Base-by-base conservation (phyloP, 2,329 filamentous ascomycete species). In the Alternaria conjuncta region DNA sequence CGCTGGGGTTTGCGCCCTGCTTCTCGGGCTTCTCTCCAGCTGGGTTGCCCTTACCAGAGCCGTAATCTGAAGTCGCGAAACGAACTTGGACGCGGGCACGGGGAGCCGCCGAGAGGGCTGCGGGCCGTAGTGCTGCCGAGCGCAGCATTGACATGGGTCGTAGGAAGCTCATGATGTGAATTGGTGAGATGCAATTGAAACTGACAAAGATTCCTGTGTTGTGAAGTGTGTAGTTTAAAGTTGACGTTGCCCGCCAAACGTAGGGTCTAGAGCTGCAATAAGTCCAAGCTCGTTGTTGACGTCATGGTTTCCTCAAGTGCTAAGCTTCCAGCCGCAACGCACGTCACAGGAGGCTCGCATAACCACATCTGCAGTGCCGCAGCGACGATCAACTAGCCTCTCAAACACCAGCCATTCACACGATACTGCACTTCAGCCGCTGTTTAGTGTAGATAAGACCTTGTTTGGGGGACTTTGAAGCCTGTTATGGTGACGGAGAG, bases 11-110 rank as follows among this genome's bases (percentile, higher is more conserved):
- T 45, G 78, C 65, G 67, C 81, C 80, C 65, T 82, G 81, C 53
- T 80, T 65, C 70, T 83, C 74, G 1, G 81, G 81, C n/a, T 80
- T 79, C 69, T 83, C 81, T 61, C 79, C 80, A n/a, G 66, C 76
- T 28, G 81, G 81, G 54, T 81, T 79, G 65, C 81, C 81, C 8
- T 76, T 68, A 57, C 80, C 82, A 23, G 76, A 79, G 68, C 82
- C 82, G 67, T 84, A 84, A 73, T 81, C 82, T 61, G 73, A 67
- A 21, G 70, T 71, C 25, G 80, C 80, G 64, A 78, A 76, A 60
- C 78, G 79, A 30, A 70, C 65, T 53, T 78, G 75, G 36, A 74
- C 50, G 32, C 66, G 69, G 20, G 75, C 70, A 63, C 74, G 75
- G 57, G 73, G 67, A 21, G 74, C 70, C 46, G 67, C 65, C 15